Evolutionary conservation across 192 early-diverging fungal genomes (phyloP), one percentile per base, ranked within the genome.

Genomic region (Rhizoclosmatium globosum): DNA sequence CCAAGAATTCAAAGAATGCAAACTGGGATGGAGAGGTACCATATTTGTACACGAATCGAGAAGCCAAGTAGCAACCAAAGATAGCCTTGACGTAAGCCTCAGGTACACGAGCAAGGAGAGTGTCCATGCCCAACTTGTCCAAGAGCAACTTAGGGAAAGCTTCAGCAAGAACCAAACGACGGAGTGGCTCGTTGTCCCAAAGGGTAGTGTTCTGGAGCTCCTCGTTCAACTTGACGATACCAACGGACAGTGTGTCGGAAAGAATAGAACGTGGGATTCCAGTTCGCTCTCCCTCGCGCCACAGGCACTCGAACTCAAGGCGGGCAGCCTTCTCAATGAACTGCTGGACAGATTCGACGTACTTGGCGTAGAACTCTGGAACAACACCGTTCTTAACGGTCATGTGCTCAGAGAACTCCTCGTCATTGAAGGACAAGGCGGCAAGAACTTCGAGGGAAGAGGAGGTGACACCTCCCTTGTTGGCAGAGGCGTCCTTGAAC

Each of bases 401-500:
- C 97, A 99, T 99, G 82, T 94, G 85, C 67, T 94, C 88, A 50
- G 84, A 89, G 79, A 97, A 97, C 85, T 94, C 95, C 61, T 92
- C 92, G 83, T 99, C 96, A 64, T 89, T 93, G 81, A 99, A 95
- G 9, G 97, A 89, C 84, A 99, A 90, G 39, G 97, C 97, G 73
- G 97, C 97, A 76, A 99, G 88, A 3, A 99, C 97, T 83, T 99
- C 97, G 19, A 99, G 89, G 11, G 96, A 98, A 4, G 96, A 97
- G 38, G 96, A 99, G 0, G 97, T 98, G 21, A 99, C 97, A 87
- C 97, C 97, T 72, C 97, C 97, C 90, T 99, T 99, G 90, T 99
- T 99, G 82, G 97, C 96, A 15, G 97, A 99, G 31, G 97, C 95
- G 82, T 99, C 97, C 91, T 99, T 99, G 91, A 97, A 98, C 76